Evolutionary conservation across 1,139 yeast species (phyloP), one percentile per base, ranked within the genome.

Genomic region (Arxiozyma telluris): DNA sequence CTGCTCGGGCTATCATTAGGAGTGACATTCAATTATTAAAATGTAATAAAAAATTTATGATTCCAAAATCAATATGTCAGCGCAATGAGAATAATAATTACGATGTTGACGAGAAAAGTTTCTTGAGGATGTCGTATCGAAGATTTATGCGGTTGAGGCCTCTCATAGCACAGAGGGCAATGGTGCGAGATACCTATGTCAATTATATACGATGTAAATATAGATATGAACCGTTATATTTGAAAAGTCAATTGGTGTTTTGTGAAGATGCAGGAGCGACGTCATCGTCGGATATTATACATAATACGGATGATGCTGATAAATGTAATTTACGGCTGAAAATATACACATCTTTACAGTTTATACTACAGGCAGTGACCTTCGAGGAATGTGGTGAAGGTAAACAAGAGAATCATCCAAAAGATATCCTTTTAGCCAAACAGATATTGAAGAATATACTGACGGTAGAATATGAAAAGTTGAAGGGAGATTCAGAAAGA

Each of bases 191-290:
- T 5, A 64, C 65, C 0, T 67, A 65, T 50, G 55, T 55, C 2
- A 61, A 59, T 3, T 67, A 67, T 50, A 46, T 67, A 12, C 56
- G 64, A 22, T 62, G 63, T 50, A 67, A 67, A 55, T 67, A 61
- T 47, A 59, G 50, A 43, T 50, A 56, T 15, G 71, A 67, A 53
- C 54, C 66, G 48, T 65, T 61, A 51, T 55, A 52, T 17, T 43
- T 57, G 49, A 66, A 64, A 51, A 53, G 64, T 39, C 11, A 15
- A 1, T 27, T 54, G 9, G 52, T 38, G 6, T 34, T 27, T 12
- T 27, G 21, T 8, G 25, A 43, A 22, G 42, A 18, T 7, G 23
- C 25, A 15, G 2, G 12, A 11, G 22, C 21, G 8, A 6, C 21
- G 3, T 38, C 39, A 34, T 34, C n/a, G 8, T 3, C 12, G 4